Evolutionary conservation across 805 yeast genomes (phyloP).

Genomic region (Yamadazyma phyllophila): DNA sequence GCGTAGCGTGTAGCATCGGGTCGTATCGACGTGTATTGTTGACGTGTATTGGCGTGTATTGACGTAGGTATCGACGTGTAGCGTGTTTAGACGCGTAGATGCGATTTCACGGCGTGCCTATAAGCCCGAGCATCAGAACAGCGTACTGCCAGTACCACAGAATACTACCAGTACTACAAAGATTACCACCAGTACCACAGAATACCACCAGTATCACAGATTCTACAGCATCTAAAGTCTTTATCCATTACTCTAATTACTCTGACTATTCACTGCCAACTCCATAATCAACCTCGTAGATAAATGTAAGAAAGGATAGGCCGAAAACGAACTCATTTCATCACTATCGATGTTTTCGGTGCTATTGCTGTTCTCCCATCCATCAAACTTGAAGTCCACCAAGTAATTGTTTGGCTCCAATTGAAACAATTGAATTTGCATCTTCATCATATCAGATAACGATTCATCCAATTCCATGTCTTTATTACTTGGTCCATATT

Average conservation of each 20-base stretch:
- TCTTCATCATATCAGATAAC: slow-evolving; percentile 76
- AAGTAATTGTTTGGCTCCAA: slow-evolving; percentile 93
- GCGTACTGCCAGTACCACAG: too few species aligned
- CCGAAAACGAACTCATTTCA: slow-evolving; percentile 86
- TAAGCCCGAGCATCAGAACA: not conserved
- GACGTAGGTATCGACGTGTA: not conserved
- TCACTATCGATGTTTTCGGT: slow-evolving; percentile 45
- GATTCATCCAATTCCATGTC: slow-evolving; percentile 20
- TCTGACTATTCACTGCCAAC: slow-evolving; percentile 89
- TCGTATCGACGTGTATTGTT: not conserved
- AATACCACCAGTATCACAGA: too few species aligned
- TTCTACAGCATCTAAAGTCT: not conserved
- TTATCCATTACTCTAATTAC: slow-evolving; percentile 12
- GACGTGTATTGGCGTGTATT: too few species aligned
- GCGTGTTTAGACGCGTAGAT: slow-evolving; percentile 2
- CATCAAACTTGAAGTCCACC: slow-evolving; percentile 96
- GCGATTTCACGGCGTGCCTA: slow-evolving; percentile 11
- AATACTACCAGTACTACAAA: too few species aligned
- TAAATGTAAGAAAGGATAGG: slow-evolving; percentile 90
- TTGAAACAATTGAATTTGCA: slow-evolving; percentile 95
- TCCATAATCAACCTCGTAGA: slow-evolving; percentile 95
- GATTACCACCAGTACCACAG: too few species aligned
- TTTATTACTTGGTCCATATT: slow-evolving; percentile 46
- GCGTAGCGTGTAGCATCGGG: not conserved
- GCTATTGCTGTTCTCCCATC: slow-evolving; percentile 64